These are phyloP conservation scores for Perilla frutescens DNA, from an alignment of 257 asterid species.

Conservation along the genomic window DNA sequence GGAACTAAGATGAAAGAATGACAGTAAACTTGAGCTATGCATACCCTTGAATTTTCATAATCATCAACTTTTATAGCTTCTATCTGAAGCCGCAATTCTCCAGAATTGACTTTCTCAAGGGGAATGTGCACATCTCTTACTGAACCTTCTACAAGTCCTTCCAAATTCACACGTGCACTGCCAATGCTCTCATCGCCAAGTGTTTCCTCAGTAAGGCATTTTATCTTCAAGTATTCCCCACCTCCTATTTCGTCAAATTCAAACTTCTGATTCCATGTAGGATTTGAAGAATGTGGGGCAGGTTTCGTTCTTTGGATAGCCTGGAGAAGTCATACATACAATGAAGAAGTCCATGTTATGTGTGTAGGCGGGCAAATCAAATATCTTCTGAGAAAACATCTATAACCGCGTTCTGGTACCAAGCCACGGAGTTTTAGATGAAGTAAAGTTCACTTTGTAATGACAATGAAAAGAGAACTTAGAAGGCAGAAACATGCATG, in stretches of 20 bases:
- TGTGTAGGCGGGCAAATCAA: background rate
- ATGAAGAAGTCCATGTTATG: background rate
- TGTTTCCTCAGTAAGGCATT: slow-evolving; percentile 78
- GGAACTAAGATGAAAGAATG: background rate
- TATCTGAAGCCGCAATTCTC: slow-evolving; percentile 85
- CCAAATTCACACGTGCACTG: slow-evolving; percentile 92
- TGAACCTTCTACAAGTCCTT: slow-evolving; percentile 90
- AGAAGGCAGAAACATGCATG: background rate
- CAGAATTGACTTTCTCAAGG: slow-evolving; percentile 88
- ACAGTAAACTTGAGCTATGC: slow-evolving; percentile 7
- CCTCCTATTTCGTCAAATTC: slow-evolving; percentile 90
- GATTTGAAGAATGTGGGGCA: slow-evolving; percentile 69
- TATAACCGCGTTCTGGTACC: background rate
- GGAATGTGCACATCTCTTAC: slow-evolving; percentile 80
- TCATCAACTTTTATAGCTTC: slow-evolving; percentile 72
- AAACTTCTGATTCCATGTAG: slow-evolving; percentile 87
- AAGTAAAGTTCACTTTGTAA: background rate
- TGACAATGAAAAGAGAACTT: background rate
- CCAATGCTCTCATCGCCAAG: slow-evolving; percentile 94
- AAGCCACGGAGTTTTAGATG: background rate
- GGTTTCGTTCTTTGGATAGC: slow-evolving; percentile 62
- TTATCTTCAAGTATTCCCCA: slow-evolving; percentile 87
- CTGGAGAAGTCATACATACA: slow-evolving; percentile 46
- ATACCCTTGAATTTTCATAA: slow-evolving; percentile 65
- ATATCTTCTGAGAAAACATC: background rate